phyloP scores from a whole-genome alignment of 2,329 filamentous ascomycete species.

The Paracoccidioides brasiliensis region DNA sequence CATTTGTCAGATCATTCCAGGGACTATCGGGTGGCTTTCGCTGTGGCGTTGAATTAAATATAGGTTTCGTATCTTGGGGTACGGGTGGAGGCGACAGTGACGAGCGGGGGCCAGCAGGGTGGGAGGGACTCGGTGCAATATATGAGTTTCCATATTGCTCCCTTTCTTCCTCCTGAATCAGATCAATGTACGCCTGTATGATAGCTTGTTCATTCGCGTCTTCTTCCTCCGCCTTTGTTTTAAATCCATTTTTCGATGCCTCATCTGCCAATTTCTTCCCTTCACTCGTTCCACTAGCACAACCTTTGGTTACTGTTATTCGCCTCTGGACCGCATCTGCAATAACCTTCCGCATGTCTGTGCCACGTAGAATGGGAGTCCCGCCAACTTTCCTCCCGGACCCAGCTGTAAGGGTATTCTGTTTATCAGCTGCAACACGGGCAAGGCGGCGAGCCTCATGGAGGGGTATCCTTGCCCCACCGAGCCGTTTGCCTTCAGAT shows the following conservation, averaged over 20 bases:
- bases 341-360: conserved; percentile 60
- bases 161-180: conserved; percentile 64
- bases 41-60: background rate
- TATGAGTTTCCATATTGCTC: conserved; percentile 47
- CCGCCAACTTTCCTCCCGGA: conserved; percentile 65
- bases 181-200: conserved; percentile 69
- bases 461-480: conserved; percentile 51
- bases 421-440: conserved; percentile 59
- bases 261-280: conserved; percentile 54
- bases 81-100: conserved; percentile 28
- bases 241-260: conserved; percentile 60
- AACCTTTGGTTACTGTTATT: conserved; percentile 55
- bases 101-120: conserved; percentile 37
- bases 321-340: conserved; percentile 58
- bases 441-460: conserved; percentile 65
- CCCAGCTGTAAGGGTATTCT: conserved; percentile 43
- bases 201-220: conserved; percentile 81
- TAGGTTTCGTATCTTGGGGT: conserved; percentile 14
- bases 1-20: conserved; percentile 11
- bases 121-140: conserved; percentile 39
- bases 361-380: conserved; percentile 39
- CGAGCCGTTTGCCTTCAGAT: conserved; percentile 59
- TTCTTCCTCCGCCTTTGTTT: conserved; percentile 74
- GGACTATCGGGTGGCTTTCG: background rate
- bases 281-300: conserved; percentile 57